Evolutionary conservation across 352 stramenopile species (phyloP).

Genomic region (Detonula confervacea): DNA sequence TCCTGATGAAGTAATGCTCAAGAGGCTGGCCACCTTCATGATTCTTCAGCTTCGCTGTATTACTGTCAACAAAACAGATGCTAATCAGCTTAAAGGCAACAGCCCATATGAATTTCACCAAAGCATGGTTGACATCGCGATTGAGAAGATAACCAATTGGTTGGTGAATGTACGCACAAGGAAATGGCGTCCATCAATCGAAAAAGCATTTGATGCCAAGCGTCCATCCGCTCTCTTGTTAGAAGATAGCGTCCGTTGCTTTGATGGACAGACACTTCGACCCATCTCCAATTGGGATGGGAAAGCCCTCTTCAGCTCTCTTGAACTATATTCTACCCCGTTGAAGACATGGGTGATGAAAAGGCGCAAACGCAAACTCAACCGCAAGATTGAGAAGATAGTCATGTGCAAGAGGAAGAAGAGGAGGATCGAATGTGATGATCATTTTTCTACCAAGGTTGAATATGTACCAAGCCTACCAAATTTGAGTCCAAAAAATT

Average conservation of each 20-base stretch:
- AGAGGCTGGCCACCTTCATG: slow-evolving; percentile 14
- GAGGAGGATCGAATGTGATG: too few relatives aligned
- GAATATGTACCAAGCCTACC: too few relatives aligned
- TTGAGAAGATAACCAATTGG: slow-evolving; percentile 56
- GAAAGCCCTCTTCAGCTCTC: neutral
- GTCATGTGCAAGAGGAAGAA: too few relatives aligned
- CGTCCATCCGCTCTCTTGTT: slow-evolving; percentile 48
- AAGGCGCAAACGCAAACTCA: neutral
- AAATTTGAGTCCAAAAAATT: neutral
- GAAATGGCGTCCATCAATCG: slow-evolving; percentile 58
- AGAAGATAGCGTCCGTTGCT: slow-evolving; percentile 64
- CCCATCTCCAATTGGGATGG: slow-evolving; percentile 16
- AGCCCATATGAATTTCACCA: neutral
- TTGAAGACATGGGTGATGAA: neutral
- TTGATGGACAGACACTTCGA: slow-evolving; percentile 37
- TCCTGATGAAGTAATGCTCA: slow-evolving; percentile 48
- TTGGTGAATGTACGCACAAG: slow-evolving; percentile 62
- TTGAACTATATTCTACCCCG: neutral
- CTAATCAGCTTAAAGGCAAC: neutral
- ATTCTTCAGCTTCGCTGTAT: slow-evolving; percentile 23
- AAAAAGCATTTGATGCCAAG: slow-evolving; percentile 52
- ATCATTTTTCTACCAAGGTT: too few relatives aligned
- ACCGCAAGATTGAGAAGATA: neutral
- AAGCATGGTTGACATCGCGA: slow-evolving; percentile 9
- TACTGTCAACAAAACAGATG: slow-evolving; percentile 27